Conservation (phyloP, 2,329 filamentous ascomycete genomes). For the Hypoxylon sp. region DNA sequence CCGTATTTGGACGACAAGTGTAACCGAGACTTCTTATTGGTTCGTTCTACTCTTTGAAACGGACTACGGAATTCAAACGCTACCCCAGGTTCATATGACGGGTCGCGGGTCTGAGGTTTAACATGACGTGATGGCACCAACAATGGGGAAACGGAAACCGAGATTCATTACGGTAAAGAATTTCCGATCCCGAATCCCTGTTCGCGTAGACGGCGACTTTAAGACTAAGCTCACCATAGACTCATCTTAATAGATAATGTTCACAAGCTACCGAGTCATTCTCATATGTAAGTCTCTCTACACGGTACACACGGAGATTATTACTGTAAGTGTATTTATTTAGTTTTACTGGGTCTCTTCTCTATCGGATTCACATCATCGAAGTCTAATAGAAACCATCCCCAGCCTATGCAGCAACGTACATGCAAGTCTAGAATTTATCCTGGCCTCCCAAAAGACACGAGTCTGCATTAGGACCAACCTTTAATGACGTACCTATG, state of each 20-base stretch:
- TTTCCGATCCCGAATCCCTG: neutral
- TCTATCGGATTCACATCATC: slow-evolving; percentile 5
- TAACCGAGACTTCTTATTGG: slow-evolving; percentile 32
- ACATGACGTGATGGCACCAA: slow-evolving; percentile 14
- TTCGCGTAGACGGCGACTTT: neutral
- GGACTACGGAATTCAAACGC: slow-evolving; percentile 16
- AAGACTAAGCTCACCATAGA: neutral
- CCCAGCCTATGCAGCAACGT: slow-evolving; percentile 3
- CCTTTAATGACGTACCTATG: slow-evolving; percentile 21
- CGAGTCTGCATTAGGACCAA: slow-evolving; percentile 16
- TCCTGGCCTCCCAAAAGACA: slow-evolving; percentile 18
- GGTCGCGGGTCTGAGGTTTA: neutral
- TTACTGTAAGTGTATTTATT: slow-evolving; percentile 12
- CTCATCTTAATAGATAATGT: slow-evolving; percentile 7
- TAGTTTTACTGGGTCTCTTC: slow-evolving; percentile 10
- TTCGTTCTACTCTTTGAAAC: slow-evolving; percentile 1
- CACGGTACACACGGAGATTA: slow-evolving; percentile 11
- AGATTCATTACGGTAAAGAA: slow-evolving; percentile 7
- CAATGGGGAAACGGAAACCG: slow-evolving; percentile 10
- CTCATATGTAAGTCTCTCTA: slow-evolving; percentile 5
- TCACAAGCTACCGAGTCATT: slow-evolving; percentile 11
- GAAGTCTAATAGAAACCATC: neutral
- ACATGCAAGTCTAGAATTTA: slow-evolving; percentile 14
- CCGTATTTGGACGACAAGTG: slow-evolving; percentile 13
- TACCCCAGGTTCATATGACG: slow-evolving; percentile 12